Evolutionary conservation across 805 yeast species (phyloP).

Genomic region (Clavispora carvajalis): DNA sequence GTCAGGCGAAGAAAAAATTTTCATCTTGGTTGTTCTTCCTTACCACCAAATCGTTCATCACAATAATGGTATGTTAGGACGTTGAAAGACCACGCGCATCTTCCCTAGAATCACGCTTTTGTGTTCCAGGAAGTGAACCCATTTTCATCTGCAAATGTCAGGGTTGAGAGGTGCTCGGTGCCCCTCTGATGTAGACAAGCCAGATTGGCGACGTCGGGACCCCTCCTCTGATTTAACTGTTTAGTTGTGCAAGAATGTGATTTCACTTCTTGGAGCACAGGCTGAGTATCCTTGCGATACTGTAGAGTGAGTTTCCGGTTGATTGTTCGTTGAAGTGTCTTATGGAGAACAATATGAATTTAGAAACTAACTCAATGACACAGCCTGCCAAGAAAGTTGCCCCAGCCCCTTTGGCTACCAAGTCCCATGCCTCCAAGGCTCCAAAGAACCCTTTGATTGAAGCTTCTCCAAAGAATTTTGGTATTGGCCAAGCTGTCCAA

Average conservation of each 20-base stretch:
- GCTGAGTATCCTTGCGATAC: conserved; percentile 38
- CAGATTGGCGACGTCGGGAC: conserved; percentile 5
- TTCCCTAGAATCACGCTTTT: conserved; percentile 18
- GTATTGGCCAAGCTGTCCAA: conserved; percentile 94
- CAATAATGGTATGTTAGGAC: conserved; percentile 26
- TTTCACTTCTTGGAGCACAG: conserved; percentile 39
- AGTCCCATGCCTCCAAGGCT: conserved; percentile 24
- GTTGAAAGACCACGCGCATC: conserved; percentile 18
- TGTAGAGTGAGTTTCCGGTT: conserved; percentile 32
- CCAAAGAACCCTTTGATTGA: conserved; percentile 45
- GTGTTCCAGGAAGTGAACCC: conserved; percentile 25
- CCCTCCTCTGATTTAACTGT: conserved; percentile 2
- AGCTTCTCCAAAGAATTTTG: conserved; percentile 87
- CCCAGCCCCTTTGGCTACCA: conserved; percentile 42
- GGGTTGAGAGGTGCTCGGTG: not conserved
- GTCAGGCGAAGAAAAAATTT: not conserved
- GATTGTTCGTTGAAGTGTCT: conserved; percentile 22
- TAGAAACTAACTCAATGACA: conserved; percentile 41
- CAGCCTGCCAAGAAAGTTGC: conserved; percentile 48
- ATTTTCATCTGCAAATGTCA: conserved; percentile 7
- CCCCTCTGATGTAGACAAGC: conserved; percentile 1
- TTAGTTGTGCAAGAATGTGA: conserved; percentile 20
- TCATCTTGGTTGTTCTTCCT: not conserved
- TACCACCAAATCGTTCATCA: not conserved
- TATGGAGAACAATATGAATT: conserved; percentile 18